phyloP scores from a whole-genome alignment of 345 rosid species.

The Eucalyptus sideroxylon region DNA sequence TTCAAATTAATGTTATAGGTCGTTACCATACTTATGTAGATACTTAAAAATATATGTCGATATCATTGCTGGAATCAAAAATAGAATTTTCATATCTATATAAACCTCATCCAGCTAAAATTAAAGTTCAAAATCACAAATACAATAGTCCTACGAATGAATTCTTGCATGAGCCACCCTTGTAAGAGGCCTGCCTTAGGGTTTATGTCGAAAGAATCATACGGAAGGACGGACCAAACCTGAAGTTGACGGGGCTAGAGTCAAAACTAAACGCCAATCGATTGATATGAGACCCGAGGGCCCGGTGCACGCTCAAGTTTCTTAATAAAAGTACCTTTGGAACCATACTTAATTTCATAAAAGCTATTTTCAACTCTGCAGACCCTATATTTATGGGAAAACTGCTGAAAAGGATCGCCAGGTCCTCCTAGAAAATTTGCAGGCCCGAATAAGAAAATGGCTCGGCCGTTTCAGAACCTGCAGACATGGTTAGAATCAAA shows the following conservation, averaged over 20 bases:
- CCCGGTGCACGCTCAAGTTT: neutral
- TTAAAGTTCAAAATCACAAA: neutral
- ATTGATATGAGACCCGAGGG: neutral
- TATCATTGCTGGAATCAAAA: neutral
- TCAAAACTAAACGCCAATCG: neutral
- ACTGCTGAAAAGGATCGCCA: neutral
- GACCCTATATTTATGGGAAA: neutral
- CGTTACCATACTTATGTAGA: too few relatives aligned
- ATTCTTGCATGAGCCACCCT: too few relatives aligned
- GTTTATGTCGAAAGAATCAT: too few relatives aligned
- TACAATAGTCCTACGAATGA: too few relatives aligned
- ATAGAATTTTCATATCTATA: neutral
- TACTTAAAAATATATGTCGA: neutral
- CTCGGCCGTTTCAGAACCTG: neutral
- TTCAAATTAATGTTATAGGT: neutral
- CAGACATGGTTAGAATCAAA: neutral
- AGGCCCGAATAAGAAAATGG: neutral
- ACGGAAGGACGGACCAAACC: too few relatives aligned
- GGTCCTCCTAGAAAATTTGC: neutral
- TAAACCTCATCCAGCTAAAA: neutral
- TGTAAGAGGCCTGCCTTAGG: too few relatives aligned
- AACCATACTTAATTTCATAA: neutral
- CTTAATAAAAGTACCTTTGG: neutral
- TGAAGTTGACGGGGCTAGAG: too few relatives aligned
- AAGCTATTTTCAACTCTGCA: neutral